phyloP scores from a whole-genome alignment of 1,139 yeast genomes.

The Blastobotrys raffinosifermentans region DNA sequence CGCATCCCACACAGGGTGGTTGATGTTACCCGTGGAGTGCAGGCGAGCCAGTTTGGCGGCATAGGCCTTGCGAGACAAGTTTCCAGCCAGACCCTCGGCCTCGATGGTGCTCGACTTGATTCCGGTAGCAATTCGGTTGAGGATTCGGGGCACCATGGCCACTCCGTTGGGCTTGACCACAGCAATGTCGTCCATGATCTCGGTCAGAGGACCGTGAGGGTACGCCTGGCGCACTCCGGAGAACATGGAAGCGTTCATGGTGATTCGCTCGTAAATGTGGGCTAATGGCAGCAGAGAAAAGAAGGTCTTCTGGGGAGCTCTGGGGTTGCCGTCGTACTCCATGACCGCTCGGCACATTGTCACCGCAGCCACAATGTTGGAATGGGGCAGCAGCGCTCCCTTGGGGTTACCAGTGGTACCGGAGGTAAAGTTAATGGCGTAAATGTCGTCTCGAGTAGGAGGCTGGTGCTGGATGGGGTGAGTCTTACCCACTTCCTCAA shows the following conservation, averaged over 20 bases:
- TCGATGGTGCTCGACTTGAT: constrained; percentile 37
- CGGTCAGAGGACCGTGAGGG: constrained; percentile 41
- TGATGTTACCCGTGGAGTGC: constrained; percentile 34
- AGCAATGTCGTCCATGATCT: constrained; percentile 51
- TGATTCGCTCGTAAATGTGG: constrained; percentile 55
- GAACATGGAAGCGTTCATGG: constrained; percentile 19
- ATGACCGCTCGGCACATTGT: constrained; percentile 29
- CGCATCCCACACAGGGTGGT: constrained; percentile 41
- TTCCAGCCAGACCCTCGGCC: constrained; percentile 34
- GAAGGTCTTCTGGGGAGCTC: constrained; percentile 16
- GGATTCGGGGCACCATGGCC: constrained; percentile 61
- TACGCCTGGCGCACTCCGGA: constrained; percentile 39
- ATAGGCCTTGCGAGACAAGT: constrained; percentile 35
- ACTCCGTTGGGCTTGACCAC: constrained; percentile 48
- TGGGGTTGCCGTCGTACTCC: constrained; percentile 22
- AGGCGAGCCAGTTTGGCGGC: constrained; percentile 36
- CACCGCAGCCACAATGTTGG: constrained; percentile 47
- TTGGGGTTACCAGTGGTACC: constrained; percentile 75
- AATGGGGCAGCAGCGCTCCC: constrained; percentile 62
- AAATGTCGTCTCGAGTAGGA: constrained; percentile 49
- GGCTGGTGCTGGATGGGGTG: constrained; percentile 43
- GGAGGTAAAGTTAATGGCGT: constrained; percentile 71
- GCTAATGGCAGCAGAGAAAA: constrained; percentile 58
- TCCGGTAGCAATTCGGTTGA: constrained; percentile 55
- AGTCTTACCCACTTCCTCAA: constrained; percentile 48